A percentile compares a stretch with the other conserved stretches of the same genome.
Conservation (phyloP, 2,329 filamentous ascomycete genomes). For the Diatrype stigma region DNA sequence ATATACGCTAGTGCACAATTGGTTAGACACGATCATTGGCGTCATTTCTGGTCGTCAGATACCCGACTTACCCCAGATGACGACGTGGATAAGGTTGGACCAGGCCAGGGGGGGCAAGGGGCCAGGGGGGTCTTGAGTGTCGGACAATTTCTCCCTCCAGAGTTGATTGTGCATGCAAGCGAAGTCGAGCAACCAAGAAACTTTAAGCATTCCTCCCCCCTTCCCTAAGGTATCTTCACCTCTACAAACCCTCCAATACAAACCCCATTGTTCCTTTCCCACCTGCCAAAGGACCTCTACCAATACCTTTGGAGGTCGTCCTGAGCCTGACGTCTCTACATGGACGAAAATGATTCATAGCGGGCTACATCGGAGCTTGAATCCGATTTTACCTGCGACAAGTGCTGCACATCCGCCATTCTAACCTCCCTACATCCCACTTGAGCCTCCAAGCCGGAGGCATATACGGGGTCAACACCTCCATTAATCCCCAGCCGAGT, state of each 20-base stretch:
- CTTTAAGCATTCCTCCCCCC: not conserved
- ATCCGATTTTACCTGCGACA: not conserved
- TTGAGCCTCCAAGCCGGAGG: too few relatives aligned
- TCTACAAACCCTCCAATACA: not conserved
- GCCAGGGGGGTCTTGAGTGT: not conserved
- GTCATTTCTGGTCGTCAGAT: not conserved
- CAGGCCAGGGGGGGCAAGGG: not conserved
- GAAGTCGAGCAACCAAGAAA: too few relatives aligned
- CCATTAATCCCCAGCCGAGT: constrained; percentile 9
- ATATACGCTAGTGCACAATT: not conserved
- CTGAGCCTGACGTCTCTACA: not conserved
- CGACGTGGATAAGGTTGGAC: not conserved
- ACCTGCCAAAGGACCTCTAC: not conserved
- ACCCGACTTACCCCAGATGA: not conserved
- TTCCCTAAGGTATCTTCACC: not conserved
- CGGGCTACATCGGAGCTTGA: constrained; percentile 10
- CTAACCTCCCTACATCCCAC: too few relatives aligned
- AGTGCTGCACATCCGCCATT: constrained; percentile 18
- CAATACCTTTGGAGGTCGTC: not conserved
- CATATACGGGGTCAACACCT: constrained; percentile 14
- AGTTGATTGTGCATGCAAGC: too few relatives aligned
- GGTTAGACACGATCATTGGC: not conserved
- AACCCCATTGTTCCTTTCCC: too few relatives aligned
- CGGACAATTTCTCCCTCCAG: not conserved
- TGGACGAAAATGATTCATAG: constrained; percentile 25